phyloP scores from a whole-genome alignment of 331 rosid genomes.

The Acacia pycnantha region DNA sequence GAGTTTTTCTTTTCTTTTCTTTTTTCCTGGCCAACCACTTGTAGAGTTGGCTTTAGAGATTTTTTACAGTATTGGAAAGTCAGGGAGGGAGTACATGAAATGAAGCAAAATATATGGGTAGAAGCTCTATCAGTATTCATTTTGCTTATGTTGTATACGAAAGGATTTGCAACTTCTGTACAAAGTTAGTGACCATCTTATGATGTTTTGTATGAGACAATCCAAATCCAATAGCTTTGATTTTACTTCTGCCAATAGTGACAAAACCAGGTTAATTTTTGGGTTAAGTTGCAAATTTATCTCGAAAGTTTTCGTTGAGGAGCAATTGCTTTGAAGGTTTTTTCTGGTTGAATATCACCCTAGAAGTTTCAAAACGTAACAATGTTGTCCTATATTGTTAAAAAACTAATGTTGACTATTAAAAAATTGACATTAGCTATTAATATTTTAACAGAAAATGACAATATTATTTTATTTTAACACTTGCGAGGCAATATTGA shows the following conservation, averaged over 20 bases:
- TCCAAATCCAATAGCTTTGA: neutral
- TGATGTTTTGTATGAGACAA: slow-evolving; percentile 16
- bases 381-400: too few relatives aligned
- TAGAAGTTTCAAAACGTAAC: too few relatives aligned
- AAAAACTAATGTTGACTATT: too few relatives aligned
- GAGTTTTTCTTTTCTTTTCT: slow-evolving; percentile 58
- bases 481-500: fast-evolving
- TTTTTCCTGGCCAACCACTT: slow-evolving; percentile 4
- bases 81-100: slow-evolving; percentile 40
- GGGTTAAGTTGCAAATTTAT: too few relatives aligned
- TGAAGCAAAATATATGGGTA: slow-evolving; percentile 42
- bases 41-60: slow-evolving; percentile 48
- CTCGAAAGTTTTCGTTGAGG: too few relatives aligned
- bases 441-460: too few relatives aligned
- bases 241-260: slow-evolving; percentile 30
- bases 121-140: slow-evolving; percentile 22
- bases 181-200: slow-evolving; percentile 37
- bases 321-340: too few relatives aligned
- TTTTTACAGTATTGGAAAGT: slow-evolving; percentile 51
- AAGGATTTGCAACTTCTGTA: slow-evolving; percentile 40
- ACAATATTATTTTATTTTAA: too few relatives aligned
- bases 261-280: neutral
- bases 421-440: fast-evolving
- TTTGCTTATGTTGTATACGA: slow-evolving; percentile 36
- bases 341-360: fast-evolving